Conservation (phyloP, 345 rosid genomes). For the Citrus sp. region DNA sequence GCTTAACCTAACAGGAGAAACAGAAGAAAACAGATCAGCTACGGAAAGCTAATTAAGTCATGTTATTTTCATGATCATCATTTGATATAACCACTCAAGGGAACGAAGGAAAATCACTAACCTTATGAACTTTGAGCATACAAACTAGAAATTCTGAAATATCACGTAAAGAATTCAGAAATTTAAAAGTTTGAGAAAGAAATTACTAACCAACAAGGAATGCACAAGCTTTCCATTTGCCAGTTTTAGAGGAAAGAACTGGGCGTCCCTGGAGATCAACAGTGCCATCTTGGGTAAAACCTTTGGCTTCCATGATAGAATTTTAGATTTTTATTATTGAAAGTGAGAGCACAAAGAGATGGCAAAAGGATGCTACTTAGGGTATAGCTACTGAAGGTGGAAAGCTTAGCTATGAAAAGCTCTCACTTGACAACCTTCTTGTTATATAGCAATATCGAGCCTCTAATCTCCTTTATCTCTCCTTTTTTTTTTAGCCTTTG, state of each 20-base stretch:
- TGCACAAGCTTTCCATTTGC: constrained; percentile 90
- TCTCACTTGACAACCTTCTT: neutral
- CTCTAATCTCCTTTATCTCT: neutral
- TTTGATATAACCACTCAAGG: too few species aligned
- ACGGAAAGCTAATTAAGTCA: too few species aligned
- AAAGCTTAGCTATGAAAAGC: neutral
- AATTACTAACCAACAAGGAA: constrained; percentile 66
- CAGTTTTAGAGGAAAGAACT: constrained; percentile 57
- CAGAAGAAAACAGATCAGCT: neutral
- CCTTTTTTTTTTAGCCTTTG: neutral
- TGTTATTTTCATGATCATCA: too few species aligned
- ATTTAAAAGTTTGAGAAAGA: neutral
- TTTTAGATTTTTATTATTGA: neutral
- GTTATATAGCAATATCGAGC: constrained; percentile 5
- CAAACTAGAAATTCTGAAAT: too few species aligned
- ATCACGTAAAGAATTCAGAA: neutral
- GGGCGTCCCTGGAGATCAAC: constrained; percentile 81
- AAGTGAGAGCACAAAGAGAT: neutral
- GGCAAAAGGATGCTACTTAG: neutral
- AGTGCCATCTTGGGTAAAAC: constrained; percentile 72
- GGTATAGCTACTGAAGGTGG: constrained; percentile 1
- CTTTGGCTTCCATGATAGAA: constrained; percentile 51
- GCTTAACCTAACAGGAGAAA: neutral
- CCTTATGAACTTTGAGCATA: neutral
- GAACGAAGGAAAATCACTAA: neutral